These are phyloP conservation scores for Euphorbia schlechtendalii DNA, from an alignment of 441 rosid genomes.

Conservation along the genomic window DNA sequence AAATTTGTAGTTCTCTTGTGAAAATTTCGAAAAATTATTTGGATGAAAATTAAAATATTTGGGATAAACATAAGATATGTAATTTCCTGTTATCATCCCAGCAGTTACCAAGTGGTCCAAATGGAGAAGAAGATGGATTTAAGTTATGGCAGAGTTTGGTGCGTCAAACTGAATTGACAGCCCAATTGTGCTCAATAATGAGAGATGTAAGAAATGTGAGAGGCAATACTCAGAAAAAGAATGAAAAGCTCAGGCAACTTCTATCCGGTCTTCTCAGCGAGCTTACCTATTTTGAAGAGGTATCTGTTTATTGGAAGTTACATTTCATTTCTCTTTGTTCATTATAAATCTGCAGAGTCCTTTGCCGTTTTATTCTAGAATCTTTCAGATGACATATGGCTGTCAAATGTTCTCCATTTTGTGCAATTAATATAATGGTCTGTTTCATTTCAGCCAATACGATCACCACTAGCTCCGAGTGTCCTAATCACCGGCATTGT, in stretches of 20 bases:
- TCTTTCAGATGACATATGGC: slow-evolving; percentile 12
- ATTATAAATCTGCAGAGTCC: slow-evolving; percentile 16
- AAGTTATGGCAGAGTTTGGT: slow-evolving; percentile 90
- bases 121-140: slow-evolving; percentile 69
- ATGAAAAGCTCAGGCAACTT: slow-evolving; percentile 95
- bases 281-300: slow-evolving; percentile 97
- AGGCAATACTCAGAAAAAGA: slow-evolving; percentile 95
- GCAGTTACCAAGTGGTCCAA: slow-evolving; percentile 59
- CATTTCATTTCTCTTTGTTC: slow-evolving; percentile 12
- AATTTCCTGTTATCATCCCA: slow-evolving; percentile 19
- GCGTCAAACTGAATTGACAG: slow-evolving; percentile 91
- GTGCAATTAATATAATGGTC: slow-evolving; percentile 7
- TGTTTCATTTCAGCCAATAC: slow-evolving; percentile 60
- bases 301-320: slow-evolving; percentile 21
- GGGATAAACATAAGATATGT: not conserved
- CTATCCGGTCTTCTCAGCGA: slow-evolving; percentile 92
- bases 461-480: slow-evolving; percentile 80
- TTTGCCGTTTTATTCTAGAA: slow-evolving; percentile 6
- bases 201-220: slow-evolving; percentile 92
- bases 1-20: too few relatives aligned
- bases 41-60: too few relatives aligned
- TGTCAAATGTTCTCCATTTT: slow-evolving; percentile 12
- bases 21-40: too few relatives aligned
- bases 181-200: slow-evolving; percentile 82
- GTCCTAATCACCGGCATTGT: slow-evolving; percentile 82